Evolutionary conservation across 805 yeast species (phyloP).

Genomic region (Ogataea salicorniae): DNA sequence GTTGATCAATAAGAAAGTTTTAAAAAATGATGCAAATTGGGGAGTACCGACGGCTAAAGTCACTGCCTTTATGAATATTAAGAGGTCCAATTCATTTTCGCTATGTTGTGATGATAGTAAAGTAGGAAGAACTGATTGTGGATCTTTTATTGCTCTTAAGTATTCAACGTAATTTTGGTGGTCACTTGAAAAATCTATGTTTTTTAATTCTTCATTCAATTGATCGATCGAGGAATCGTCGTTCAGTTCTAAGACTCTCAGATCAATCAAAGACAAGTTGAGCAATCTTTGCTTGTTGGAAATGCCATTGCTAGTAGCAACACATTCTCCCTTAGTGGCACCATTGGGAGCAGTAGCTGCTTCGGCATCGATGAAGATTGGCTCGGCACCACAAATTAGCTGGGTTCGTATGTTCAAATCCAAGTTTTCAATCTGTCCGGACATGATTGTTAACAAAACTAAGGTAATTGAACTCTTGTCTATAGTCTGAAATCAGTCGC

Average conservation of each 20-base stretch:
- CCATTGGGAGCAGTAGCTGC: no score
- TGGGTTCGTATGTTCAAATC: constrained; percentile 1
- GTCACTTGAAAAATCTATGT: not conserved
- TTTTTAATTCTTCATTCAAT: not conserved
- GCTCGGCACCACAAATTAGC: constrained; percentile 1
- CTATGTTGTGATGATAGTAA: not conserved
- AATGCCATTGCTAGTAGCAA: no score
- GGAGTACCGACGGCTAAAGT: constrained; percentile 4
- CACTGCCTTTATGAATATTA: constrained; percentile 8
- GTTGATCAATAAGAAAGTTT: constrained; percentile 9
- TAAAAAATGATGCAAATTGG: constrained; percentile 4
- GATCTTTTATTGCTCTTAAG: not conserved
- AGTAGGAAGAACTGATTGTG: not conserved
- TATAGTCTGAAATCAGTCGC: no score
- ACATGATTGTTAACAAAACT: no score
- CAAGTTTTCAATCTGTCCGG: not conserved
- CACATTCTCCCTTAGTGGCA: no score
- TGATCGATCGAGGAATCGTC: not conserved
- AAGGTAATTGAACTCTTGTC: no score
- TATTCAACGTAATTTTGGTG: not conserved
- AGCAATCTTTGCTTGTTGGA: no score
- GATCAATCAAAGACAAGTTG: not conserved
- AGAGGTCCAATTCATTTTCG: constrained; percentile 1
- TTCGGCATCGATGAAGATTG: not conserved
- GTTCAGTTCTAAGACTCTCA: not conserved